Conservation (phyloP, 768 basidiomycete species). For the Gymnopilus dilepis region DNA sequence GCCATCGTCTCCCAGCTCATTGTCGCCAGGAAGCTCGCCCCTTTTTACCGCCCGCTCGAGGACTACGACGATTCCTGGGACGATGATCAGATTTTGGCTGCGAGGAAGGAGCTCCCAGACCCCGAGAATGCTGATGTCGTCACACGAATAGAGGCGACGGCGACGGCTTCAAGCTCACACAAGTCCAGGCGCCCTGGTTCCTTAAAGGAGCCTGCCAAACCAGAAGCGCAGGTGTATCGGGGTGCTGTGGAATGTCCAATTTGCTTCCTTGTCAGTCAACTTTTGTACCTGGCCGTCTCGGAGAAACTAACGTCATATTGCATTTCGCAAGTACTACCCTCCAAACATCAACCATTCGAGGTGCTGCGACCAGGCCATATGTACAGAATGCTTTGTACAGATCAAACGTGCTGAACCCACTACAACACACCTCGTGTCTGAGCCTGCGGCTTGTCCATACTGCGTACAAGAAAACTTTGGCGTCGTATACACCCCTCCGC, state of each 20-base stretch:
- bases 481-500: constrained; percentile 81
- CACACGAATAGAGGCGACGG: constrained; percentile 50
- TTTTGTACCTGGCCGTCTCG: constrained; percentile 20
- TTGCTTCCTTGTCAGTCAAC: constrained; percentile 85
- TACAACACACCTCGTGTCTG: constrained; percentile 92
- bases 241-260: constrained; percentile 95
- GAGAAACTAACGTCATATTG: constrained; percentile 35
- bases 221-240: constrained; percentile 83
- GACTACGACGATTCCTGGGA: constrained; percentile 92
- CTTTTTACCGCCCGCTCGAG: constrained; percentile 95
- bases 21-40: constrained; percentile 85
- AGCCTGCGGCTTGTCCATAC: constrained; percentile 96
- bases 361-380: constrained; percentile 98
- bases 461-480: constrained; percentile 99
- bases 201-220: constrained; percentile 69
- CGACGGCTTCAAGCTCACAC: constrained; percentile 35
- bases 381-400: constrained; percentile 99
- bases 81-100: constrained; percentile 83
- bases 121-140: constrained; percentile 51
- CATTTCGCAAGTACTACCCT: constrained; percentile 83
- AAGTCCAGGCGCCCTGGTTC: constrained; percentile 60
- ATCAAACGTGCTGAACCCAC: constrained; percentile 97
- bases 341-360: constrained; percentile 96
- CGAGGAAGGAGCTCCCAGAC: constrained; percentile 71
- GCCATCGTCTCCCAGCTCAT: constrained; percentile 87